These are phyloP conservation scores for Dictyophora rubrovolvata DNA, from an alignment of 768 basidiomycete species.

Conservation along the genomic window DNA sequence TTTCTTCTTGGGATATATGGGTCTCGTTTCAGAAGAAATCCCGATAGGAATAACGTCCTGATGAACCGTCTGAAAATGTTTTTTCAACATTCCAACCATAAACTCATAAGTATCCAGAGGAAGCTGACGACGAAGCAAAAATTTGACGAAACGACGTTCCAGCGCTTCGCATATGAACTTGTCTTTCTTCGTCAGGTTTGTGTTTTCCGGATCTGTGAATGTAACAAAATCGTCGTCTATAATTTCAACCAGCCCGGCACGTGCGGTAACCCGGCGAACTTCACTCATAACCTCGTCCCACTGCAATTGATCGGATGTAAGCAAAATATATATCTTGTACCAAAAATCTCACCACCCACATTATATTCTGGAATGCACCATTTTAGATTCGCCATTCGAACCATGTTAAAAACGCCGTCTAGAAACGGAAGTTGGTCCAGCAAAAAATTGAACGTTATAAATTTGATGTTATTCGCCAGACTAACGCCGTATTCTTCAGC, in stretches of 20 bases:
- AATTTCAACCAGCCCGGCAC: slow-evolving; percentile 57
- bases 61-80: neutral
- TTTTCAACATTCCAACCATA: neutral
- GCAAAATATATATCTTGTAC: neutral
- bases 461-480: slow-evolving; percentile 13
- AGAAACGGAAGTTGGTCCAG: slow-evolving; percentile 47
- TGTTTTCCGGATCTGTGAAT: neutral
- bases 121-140: neutral
- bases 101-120: neutral
- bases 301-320: slow-evolving; percentile 15
- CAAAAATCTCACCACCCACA: neutral
- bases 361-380: slow-evolving; percentile 46
- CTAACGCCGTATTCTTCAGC: slow-evolving; percentile 14
- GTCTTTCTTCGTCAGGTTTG: neutral
- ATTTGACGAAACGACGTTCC: neutral
- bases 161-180: neutral
- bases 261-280: slow-evolving; percentile 48
- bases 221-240: slow-evolving; percentile 66
- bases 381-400: slow-evolving; percentile 61
- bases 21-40: neutral
- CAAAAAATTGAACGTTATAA: slow-evolving; percentile 6
- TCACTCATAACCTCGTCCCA: slow-evolving; percentile 59
- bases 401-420: slow-evolving; percentile 54
- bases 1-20: neutral
- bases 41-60: neutral